Evolutionary conservation across 106 monocot genomes (phyloP), one percentile per base, ranked within the genome.

Genomic region (Dioscorea dumetorum): DNA sequence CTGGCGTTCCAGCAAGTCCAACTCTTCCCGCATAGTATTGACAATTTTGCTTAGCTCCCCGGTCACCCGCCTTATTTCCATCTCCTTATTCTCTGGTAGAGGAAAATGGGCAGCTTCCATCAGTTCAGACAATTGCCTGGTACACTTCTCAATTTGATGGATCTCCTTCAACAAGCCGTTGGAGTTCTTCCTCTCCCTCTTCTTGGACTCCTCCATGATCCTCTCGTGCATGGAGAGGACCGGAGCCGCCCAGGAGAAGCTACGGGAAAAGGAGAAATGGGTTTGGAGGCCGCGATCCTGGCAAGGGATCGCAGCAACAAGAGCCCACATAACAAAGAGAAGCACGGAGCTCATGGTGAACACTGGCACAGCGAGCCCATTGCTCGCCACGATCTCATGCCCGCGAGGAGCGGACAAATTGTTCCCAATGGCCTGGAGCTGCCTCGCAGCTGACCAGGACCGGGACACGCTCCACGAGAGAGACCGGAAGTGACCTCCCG

Each of bases 401-500:
- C 61, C 59, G 2, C 81, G 57, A 0, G 93, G 93, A 8, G 86
- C 72, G 14, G 74, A 52, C 20, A 93, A 70, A 31, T 81, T 86
- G 56, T 33, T 70, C 13, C 65, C 76, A 57, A 93, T 88, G 4
- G 73, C 80, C 70, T 83, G 85, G 4, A 93, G 71, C 85, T 93
- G 88, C 71, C 74, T 65, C 8, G 88, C 74, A 10, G 93, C 88
- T 0, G 93, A 93, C 93, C 93, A 93, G 12, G 80, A 69, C 50
- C 85, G 77, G 21, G 85, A 90, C 22, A 90, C 85, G 66, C 83
- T 79, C 86, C 88, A 83, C 0, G 88, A 93, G 14, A 86, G 83
- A 9, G 93, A 88, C 32, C 88, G 78, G 81, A 84, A 79, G 67
- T 86, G 93, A 16, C 64, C 33, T 22, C 24, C 66, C 16, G 52